Evolutionary conservation across 768 basidiomycete genomes (phyloP).

Genomic region (Lentinus tigrinus): DNA sequence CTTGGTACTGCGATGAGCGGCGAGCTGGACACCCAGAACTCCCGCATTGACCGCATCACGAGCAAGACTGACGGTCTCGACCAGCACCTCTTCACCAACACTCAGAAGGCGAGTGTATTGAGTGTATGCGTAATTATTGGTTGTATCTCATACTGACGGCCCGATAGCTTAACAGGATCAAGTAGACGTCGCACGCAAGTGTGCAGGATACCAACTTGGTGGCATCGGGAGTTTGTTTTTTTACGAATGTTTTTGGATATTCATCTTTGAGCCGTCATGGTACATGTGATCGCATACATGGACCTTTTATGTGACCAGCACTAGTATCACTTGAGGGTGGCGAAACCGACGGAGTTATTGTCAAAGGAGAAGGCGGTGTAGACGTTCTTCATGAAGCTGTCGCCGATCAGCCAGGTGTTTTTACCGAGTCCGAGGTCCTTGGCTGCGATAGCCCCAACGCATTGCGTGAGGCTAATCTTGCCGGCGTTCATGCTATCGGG

Average conservation of each 20-base stretch:
- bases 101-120: constrained; percentile 60
- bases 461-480: constrained; percentile 12
- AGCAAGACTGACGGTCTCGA: constrained; percentile 79
- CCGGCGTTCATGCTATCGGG: constrained; percentile 26
- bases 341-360: constrained; percentile 25
- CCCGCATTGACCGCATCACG: constrained; percentile 70
- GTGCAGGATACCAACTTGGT: background rate
- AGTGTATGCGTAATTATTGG: background rate
- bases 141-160: background rate
- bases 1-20: constrained; percentile 81
- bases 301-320: background rate
- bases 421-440: constrained; percentile 21
- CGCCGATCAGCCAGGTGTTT: constrained; percentile 25
- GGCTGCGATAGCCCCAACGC: constrained; percentile 26
- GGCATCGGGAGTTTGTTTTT: background rate
- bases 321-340: constrained; percentile 12
- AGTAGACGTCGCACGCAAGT: constrained; percentile 18
- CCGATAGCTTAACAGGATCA: constrained; percentile 37
- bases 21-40: constrained; percentile 87
- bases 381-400: constrained; percentile 28
- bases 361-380: constrained; percentile 27
- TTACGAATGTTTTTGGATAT: background rate
- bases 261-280: background rate
- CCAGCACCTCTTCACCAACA: constrained; percentile 75
- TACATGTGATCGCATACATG: background rate